Conservation (phyloP, 1,139 yeast genomes). For the Starmera stellimalicola region DNA sequence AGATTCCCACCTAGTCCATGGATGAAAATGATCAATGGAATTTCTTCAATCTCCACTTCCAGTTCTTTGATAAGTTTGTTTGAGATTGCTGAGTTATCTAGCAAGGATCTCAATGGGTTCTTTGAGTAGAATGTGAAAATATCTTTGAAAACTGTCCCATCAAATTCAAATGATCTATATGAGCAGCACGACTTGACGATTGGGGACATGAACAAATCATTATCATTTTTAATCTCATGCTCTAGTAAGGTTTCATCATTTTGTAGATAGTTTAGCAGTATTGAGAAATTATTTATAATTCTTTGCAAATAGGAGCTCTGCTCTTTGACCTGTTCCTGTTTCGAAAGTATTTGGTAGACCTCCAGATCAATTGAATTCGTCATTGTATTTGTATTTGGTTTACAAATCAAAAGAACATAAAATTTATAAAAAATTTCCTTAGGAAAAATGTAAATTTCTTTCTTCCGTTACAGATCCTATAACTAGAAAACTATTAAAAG, state of each 20-base stretch:
- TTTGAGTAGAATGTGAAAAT: background rate
- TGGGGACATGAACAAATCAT: background rate
- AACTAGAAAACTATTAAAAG: too few relatives aligned
- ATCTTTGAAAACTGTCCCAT: background rate
- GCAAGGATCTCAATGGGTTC: background rate
- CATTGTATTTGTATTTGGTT: too few relatives aligned
- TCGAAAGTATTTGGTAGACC: background rate
- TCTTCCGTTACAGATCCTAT: too few relatives aligned
- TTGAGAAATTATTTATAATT: background rate
- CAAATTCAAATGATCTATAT: background rate
- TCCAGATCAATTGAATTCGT: too few relatives aligned
- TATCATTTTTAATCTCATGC: background rate
- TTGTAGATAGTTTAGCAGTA: background rate
- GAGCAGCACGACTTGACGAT: background rate
- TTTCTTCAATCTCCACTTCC: slow-evolving; percentile 5
- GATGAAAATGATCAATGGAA: slow-evolving; percentile 43
- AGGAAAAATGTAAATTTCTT: too few relatives aligned
- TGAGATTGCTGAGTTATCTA: background rate
- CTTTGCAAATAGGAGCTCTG: background rate
- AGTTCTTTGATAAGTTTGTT: background rate
- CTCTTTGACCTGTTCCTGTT: background rate
- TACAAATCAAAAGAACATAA: too few relatives aligned
- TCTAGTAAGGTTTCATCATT: background rate
- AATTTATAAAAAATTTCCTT: too few relatives aligned
- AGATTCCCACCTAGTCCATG: slow-evolving; percentile 71